These are phyloP conservation scores for Pythium coloratum DNA, from an alignment of 352 stramenopile species.

Conservation along the genomic window DNA sequence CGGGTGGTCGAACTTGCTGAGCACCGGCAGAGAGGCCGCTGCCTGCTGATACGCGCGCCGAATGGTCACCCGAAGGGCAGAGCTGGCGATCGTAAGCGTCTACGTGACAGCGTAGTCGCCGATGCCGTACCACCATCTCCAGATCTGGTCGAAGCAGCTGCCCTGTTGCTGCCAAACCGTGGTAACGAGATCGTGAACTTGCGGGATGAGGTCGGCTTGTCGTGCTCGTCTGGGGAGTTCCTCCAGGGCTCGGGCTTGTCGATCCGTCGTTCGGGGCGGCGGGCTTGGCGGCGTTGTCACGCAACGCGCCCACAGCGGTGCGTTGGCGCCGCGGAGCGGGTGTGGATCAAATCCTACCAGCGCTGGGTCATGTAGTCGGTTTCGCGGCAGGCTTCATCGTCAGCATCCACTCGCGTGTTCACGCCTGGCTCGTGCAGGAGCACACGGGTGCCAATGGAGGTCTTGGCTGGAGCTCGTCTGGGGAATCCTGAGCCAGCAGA, in stretches of 20 bases:
- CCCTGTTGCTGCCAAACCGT: too few species aligned
- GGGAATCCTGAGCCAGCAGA: neutral
- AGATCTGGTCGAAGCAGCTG: too few species aligned
- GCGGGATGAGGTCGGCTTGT: neutral
- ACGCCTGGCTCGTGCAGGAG: neutral
- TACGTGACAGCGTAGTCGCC: too few species aligned
- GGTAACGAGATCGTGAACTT: too few species aligned
- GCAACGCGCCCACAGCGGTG: neutral
- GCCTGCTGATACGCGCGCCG: too few species aligned
- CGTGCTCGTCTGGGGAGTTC: neutral
- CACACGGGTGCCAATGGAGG: neutral
- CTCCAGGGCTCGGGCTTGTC: too few species aligned
- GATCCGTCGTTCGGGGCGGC: too few species aligned
- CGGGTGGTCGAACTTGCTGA: too few species aligned
- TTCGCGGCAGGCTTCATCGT: neutral
- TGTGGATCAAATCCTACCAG: neutral
- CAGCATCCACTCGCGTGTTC: neutral
- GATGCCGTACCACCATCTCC: too few species aligned
- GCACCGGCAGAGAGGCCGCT: too few species aligned
- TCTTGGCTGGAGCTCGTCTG: conserved; percentile 2
- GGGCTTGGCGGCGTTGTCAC: neutral
- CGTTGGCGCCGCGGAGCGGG: neutral
- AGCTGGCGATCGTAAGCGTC: too few species aligned
- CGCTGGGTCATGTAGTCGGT: neutral
- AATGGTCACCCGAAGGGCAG: too few species aligned